Percentiles rank a stretch among this genome's conserved stretches.
Evolutionary conservation across 2,329 filamentous ascomycete species (phyloP).

Genomic region (Pseudogymnoascus sp.): DNA sequence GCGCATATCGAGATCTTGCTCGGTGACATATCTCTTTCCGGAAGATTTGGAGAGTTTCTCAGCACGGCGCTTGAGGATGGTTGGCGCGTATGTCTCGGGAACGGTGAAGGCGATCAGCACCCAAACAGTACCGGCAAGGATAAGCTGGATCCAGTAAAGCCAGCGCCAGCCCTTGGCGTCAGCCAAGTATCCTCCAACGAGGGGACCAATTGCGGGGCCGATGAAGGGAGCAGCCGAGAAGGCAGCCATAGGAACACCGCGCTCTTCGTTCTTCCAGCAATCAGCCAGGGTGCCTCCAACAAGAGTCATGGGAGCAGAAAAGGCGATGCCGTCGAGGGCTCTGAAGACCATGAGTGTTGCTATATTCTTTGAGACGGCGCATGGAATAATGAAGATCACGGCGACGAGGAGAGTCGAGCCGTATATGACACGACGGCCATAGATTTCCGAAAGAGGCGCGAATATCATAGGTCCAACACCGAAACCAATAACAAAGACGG

Average conservation of each 20-base stretch:
- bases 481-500: slow-evolving; percentile 75
- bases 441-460: slow-evolving; percentile 69
- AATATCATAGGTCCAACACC: slow-evolving; percentile 75
- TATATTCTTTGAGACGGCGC: slow-evolving; percentile 70
- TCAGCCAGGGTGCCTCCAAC: slow-evolving; percentile 78
- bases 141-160: slow-evolving; percentile 83
- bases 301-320: slow-evolving; percentile 79
- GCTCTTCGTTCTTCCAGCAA: slow-evolving; percentile 76
- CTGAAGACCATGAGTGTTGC: slow-evolving; percentile 69
- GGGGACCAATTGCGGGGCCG: slow-evolving; percentile 68
- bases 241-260: slow-evolving; percentile 79
- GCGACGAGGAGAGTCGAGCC: slow-evolving; percentile 41
- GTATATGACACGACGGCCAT: slow-evolving; percentile 67
- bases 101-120: slow-evolving; percentile 78
- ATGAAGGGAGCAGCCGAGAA: slow-evolving; percentile 79
- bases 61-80: slow-evolving; percentile 64
- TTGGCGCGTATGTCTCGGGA: slow-evolving; percentile 80
- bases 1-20: slow-evolving; percentile 69
- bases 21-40: slow-evolving; percentile 62
- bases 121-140: slow-evolving; percentile 64
- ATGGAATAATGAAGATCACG: slow-evolving; percentile 73
- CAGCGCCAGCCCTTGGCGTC: slow-evolving; percentile 70
- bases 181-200: slow-evolving; percentile 69
- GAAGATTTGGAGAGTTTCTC: slow-evolving; percentile 63
- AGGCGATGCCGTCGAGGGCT: slow-evolving; percentile 73